Percentiles rank a stretch among this genome's conserved stretches.
These are phyloP conservation scores for Metschnikowia lunata DNA, from an alignment of 805 yeast species.

Conservation along the genomic window DNA sequence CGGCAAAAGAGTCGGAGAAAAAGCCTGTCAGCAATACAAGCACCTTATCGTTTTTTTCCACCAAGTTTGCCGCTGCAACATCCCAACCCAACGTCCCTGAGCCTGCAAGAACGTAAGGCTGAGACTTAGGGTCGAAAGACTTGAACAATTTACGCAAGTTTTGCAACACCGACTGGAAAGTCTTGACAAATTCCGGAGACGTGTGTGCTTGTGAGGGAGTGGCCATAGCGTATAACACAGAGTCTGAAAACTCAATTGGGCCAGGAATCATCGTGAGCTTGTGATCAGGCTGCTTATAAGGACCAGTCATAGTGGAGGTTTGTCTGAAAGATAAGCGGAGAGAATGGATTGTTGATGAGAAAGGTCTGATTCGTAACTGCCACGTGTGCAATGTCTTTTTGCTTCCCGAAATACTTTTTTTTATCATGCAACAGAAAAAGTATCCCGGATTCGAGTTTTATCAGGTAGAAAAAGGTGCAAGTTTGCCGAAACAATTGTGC, in stretches of 20 bases:
- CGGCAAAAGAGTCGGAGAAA: conserved; percentile 80
- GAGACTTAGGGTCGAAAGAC: conserved; percentile 61
- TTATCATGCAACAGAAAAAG: too few species aligned
- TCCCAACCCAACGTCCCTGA: conserved; percentile 98
- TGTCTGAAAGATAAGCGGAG: not conserved
- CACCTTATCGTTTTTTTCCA: conserved; percentile 58
- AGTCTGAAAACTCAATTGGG: conserved; percentile 79
- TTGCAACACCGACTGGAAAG: conserved; percentile 65
- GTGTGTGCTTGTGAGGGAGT: conserved; percentile 89
- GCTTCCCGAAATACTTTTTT: too few species aligned
- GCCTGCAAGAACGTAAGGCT: conserved; percentile 79
- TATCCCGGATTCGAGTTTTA: too few species aligned
- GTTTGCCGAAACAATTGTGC: too few species aligned
- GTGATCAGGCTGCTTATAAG: conserved; percentile 41
- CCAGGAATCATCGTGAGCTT: conserved; percentile 71
- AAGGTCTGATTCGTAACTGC: too few species aligned
- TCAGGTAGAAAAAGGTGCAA: too few species aligned
- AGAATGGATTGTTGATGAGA: too few species aligned
- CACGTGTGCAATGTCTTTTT: too few species aligned
- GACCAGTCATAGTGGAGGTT: conserved; percentile 25
- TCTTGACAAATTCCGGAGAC: conserved; percentile 71
- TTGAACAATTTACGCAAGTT: conserved; percentile 72
- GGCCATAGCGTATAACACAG: conserved; percentile 73
- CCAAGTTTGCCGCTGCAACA: conserved; percentile 71
- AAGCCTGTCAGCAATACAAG: conserved; percentile 87